Evolutionary conservation across 192 early-diverging fungal genomes (phyloP).

Genomic region (Lunasporangiospora selenospora): DNA sequence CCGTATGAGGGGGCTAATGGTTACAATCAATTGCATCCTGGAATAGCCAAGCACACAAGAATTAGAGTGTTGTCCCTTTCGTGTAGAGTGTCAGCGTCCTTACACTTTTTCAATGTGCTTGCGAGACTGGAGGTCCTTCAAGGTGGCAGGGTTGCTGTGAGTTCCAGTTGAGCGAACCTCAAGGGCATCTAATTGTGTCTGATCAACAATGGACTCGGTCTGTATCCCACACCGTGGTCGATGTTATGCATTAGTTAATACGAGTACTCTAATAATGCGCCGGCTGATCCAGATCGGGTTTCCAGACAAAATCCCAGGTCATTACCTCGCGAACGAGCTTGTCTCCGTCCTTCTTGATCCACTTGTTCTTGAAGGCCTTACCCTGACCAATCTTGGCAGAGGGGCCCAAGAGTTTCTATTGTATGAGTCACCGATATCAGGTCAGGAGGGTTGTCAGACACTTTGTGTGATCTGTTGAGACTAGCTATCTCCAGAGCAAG

Average conservation of each 20-base stretch:
- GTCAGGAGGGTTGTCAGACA: not conserved
- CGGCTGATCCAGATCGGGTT: too few relatives aligned
- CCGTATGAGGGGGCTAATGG: too few relatives aligned
- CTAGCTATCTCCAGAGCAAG: not conserved
- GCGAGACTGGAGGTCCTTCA: slow-evolving; percentile 82
- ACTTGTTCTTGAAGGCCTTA: slow-evolving; percentile 97
- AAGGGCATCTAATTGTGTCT: slow-evolving; percentile 79
- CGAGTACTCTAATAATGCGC: too few relatives aligned
- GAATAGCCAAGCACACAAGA: too few relatives aligned
- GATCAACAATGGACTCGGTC: slow-evolving; percentile 84
- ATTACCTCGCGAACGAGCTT: slow-evolving; percentile 71
- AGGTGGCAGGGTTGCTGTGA: slow-evolving; percentile 65
- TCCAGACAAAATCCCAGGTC: too few relatives aligned
- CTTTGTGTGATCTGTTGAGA: not conserved
- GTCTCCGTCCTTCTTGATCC: slow-evolving; percentile 86
- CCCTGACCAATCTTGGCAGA: slow-evolving; percentile 92
- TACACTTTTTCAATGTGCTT: slow-evolving; percentile 74
- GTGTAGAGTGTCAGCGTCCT: too few relatives aligned
- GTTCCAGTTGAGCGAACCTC: slow-evolving; percentile 68
- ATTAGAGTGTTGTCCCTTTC: too few relatives aligned
- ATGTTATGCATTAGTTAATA: not conserved
- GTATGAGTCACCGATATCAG: not conserved
- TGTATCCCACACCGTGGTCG: too few relatives aligned
- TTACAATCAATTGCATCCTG: too few relatives aligned
- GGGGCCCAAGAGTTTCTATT: slow-evolving; percentile 67